Conservation (phyloP, 2,329 filamentous ascomycete genomes). For the Byssoonygena ceratinophila region DNA sequence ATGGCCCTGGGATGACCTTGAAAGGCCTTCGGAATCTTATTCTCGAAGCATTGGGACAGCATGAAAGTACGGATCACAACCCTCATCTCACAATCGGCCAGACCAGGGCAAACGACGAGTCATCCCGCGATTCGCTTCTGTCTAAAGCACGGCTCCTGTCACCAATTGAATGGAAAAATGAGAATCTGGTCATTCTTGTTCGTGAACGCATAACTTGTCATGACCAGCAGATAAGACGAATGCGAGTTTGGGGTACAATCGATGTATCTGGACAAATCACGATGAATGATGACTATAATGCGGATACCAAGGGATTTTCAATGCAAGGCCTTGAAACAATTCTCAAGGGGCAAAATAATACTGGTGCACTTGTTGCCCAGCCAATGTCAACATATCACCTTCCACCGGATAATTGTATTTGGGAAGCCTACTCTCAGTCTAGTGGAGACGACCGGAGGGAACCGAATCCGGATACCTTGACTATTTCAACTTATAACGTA, state of each 20-base stretch:
- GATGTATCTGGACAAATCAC: slow-evolving; percentile 11
- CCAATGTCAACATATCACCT: slow-evolving; percentile 24
- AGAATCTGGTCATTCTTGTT: slow-evolving; percentile 44
- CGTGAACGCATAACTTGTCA: slow-evolving; percentile 35
- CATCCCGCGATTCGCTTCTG: slow-evolving; percentile 43
- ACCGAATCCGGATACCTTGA: slow-evolving; percentile 18
- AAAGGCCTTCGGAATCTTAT: slow-evolving; percentile 29
- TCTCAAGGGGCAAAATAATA: neutral
- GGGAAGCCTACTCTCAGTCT: slow-evolving; percentile 18
- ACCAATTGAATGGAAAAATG: slow-evolving; percentile 40
- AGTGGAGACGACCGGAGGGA: slow-evolving; percentile 3
- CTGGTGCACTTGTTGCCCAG: neutral
- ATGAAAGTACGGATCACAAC: slow-evolving; percentile 26
- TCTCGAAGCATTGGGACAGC: slow-evolving; percentile 26
- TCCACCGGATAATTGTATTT: slow-evolving; percentile 19
- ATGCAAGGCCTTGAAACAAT: neutral
- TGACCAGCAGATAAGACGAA: slow-evolving; percentile 28
- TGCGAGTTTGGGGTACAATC: slow-evolving; percentile 50
- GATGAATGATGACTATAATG: neutral
- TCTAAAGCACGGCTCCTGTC: slow-evolving; percentile 45
- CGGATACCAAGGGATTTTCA: neutral
- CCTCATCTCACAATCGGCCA: slow-evolving; percentile 54
- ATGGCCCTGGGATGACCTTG: slow-evolving; percentile 19
- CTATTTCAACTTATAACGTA: slow-evolving; percentile 37
- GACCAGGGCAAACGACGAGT: slow-evolving; percentile 38